Evolutionary conservation across 1,284 basidiomycete genomes (phyloP), one percentile per base, ranked within the genome.

Genomic region (Cutaneotrichosporon curvatum): DNA sequence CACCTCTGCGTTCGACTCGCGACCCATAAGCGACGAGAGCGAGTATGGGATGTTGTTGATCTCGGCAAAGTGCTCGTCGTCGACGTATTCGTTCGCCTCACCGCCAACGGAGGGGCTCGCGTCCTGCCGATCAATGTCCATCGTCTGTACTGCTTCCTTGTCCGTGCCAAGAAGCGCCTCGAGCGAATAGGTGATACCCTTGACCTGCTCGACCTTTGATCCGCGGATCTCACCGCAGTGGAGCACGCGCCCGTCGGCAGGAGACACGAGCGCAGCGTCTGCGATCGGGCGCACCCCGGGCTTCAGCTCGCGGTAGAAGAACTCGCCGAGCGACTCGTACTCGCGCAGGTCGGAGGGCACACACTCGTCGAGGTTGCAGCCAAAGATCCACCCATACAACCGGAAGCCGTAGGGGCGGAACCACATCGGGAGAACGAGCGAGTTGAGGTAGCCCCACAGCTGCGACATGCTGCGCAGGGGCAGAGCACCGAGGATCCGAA

Each of bases 11-110:
- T 53, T 52, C 20, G 50, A 32, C 25, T 52, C 47, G 15, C 57
- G 59, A 23, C 82, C 82, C 48, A 92, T 75, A 32, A 98, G 82
- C 57, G 89, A 80, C 45, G 85, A 83, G 12, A 99, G 80, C 38
- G 82, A 87, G 74, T 99, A 98, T 56, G 89, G 84, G 61, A 99
- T 97, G 33, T 92, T 90, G 66, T 98, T 99, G 61, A 99, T 87
- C 60, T 87, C 83, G 2, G 94, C 94, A 63, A 99, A 99, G 57
- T 91, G 82, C 53, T 79, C 79, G 72, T 97, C 87, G 21, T 67
- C 59, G 40, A 68, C 66, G 2, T 56, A 36, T 31, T 60, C 46
- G 14, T 36, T 40, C 11, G 42, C 33, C 4, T 28, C 37, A 15
- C 50, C 74, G 73, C 19, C 74, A 66, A 15, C 77, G 72, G 22